Base-by-base conservation (phyloP, 306 rosid species). In the Trifolium repens region DNA sequence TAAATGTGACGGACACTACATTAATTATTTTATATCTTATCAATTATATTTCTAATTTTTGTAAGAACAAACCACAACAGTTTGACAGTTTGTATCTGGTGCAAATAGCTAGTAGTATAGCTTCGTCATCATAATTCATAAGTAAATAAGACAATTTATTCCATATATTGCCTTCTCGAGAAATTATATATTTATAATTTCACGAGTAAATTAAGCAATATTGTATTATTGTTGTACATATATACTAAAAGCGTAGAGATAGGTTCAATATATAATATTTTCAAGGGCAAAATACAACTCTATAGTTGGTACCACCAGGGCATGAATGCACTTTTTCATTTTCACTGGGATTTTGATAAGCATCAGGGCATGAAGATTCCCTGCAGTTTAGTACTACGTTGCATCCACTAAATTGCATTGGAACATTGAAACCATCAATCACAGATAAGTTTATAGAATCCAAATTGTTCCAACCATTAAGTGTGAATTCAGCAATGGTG, bases 381-480 rank as follows among this genome's bases (percentile, higher is more conserved):
- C 1, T 5, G 9, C 70, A 65, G 5, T 13, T 65, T 65, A 19
- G 3, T 32, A 15, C 46, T n/a, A 5, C 3, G 46, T 35, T 32
- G 32, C 74, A 69, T 5, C 32, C 61, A 50, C 46, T 52, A 16
- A 53, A 52, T 16, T 50, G 47, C 74, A 70, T 70, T 17, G 74
- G 62, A 70, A 70, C 6, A 3, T 70, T 70, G 47, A 70, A 70
- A 55, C 74, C 74, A 34, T 50, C 74, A 9, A 70, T 52, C 13
- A 70, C 47, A 0, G 74, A 70, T 39, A 70, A 2, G 12, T 70
- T 46, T 9, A 32, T 5, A 47, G 6, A 70, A 14, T 70, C 74
- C 47, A 0, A 0, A 24, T 70, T 70, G 49, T 70, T 32, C 2
- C 43, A 15, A 3, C 59, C 62, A 5, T 70, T 70, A 12, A 70